Percentiles rank a stretch among this genome's conserved stretches.
phyloP scores from a whole-genome alignment of 2,329 filamentous ascomycete species.

The Furcasterigmium furcatum region DNA sequence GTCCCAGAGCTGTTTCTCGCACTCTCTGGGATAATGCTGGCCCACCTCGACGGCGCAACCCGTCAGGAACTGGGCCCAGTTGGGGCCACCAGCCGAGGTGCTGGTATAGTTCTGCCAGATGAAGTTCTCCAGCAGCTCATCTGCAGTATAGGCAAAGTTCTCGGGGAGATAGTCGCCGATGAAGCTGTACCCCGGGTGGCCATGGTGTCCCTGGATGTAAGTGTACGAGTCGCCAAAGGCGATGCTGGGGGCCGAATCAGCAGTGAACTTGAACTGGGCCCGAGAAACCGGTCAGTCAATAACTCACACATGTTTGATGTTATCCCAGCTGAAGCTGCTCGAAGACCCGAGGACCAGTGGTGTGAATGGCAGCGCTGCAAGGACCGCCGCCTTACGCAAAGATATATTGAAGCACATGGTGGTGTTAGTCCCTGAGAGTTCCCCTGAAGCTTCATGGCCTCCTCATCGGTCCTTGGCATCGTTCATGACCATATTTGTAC shows the following conservation, averaged over 20 bases:
- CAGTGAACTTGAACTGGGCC: conserved; percentile 8
- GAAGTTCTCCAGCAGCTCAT: conserved; percentile 38
- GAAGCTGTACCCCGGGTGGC: conserved; percentile 47
- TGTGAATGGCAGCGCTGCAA: no score
- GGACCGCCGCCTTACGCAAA: no score
- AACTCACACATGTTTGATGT: conserved; percentile 19
- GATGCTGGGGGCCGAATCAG: conserved; percentile 21
- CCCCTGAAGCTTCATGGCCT: no score
- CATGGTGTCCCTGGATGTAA: conserved; percentile 50
- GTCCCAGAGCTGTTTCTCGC: conserved; percentile 48
- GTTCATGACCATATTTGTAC: no score
- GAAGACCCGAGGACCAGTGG: not conserved
- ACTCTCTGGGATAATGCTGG: conserved; percentile 36
- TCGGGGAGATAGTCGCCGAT: conserved; percentile 43
- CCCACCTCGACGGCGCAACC: conserved; percentile 42
- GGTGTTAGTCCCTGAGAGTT: no score
- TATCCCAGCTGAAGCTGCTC: conserved; percentile 14
- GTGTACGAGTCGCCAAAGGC: conserved; percentile 50
- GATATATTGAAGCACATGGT: no score
- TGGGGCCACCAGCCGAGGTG: conserved; percentile 45
- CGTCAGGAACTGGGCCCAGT: conserved; percentile 53
- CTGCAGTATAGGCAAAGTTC: conserved; percentile 38
- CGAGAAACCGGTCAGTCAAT: no score
- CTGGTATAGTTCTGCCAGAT: conserved; percentile 49
- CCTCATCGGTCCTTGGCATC: no score